Evolutionary conservation across 352 stramenopile species (phyloP).

Genomic region (Pythium sp.): DNA sequence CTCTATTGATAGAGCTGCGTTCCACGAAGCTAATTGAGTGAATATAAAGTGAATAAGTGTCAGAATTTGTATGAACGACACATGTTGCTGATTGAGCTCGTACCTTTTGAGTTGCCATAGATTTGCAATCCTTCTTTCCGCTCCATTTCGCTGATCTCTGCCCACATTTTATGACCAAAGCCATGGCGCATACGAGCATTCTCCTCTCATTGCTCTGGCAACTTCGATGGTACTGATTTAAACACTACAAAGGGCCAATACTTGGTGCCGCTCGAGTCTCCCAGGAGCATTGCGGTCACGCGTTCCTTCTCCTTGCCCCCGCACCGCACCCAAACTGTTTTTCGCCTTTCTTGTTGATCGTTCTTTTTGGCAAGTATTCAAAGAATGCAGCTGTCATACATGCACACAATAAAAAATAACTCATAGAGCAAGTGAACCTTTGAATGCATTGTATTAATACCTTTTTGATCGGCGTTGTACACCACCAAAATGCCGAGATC

Average conservation of each 20-base stretch:
- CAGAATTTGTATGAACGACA: no score
- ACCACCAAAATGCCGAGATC: background rate
- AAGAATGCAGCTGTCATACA: background rate
- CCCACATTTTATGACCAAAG: background rate
- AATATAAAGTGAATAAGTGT: no score
- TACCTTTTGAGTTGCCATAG: no score
- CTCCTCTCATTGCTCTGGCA: background rate
- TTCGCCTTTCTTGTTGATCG: background rate
- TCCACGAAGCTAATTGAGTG: no score
- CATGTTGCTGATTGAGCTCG: no score
- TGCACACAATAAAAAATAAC: background rate
- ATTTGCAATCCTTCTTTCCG: background rate
- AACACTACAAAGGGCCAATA: background rate
- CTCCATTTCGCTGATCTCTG: background rate
- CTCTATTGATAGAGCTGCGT: no score
- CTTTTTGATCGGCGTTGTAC: background rate
- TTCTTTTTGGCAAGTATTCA: background rate
- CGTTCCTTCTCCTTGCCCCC: background rate
- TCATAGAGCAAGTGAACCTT: background rate
- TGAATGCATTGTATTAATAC: background rate
- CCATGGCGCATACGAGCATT: background rate
- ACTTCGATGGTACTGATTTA: background rate
- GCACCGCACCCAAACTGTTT: background rate
- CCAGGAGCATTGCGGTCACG: background rate
- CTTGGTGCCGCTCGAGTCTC: background rate